Evolutionary conservation across 257 asterid genomes (phyloP).

Genomic region (Mitragyna speciosa): DNA sequence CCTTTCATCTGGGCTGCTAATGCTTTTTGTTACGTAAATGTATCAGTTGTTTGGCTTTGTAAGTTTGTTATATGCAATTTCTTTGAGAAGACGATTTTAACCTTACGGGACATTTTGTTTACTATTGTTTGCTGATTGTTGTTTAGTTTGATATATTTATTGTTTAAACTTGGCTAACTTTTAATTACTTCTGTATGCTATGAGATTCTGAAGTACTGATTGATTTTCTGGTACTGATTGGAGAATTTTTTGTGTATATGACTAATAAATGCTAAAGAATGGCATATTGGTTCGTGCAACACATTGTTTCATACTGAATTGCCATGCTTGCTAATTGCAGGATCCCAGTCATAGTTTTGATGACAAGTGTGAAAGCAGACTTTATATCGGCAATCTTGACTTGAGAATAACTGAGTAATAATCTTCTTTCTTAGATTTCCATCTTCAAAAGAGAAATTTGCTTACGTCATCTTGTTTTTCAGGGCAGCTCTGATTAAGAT

Average conservation of each 20-base stretch:
- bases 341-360: slow-evolving; percentile 39
- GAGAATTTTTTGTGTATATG: background rate
- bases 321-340: slow-evolving; percentile 33
- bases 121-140: background rate
- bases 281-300: background rate
- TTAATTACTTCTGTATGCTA: background rate
- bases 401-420: slow-evolving; percentile 77
- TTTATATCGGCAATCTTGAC: slow-evolving; percentile 86
- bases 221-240: background rate
- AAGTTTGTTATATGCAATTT: background rate
- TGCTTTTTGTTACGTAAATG: background rate
- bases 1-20: background rate
- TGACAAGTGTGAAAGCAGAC: slow-evolving; percentile 66
- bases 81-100: background rate
- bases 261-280: no score
- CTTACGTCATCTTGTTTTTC: slow-evolving; percentile 10
- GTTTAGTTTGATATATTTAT: background rate
- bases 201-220: background rate
- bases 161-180: background rate
- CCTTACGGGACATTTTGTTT: background rate
- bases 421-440: slow-evolving; percentile 10
- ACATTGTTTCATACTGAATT: background rate
- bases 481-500: slow-evolving; percentile 86
- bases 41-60: background rate
- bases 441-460: background rate